phyloP scores from a whole-genome alignment of 78 protist species.

The Capsaspora owczarzaki region DNA sequence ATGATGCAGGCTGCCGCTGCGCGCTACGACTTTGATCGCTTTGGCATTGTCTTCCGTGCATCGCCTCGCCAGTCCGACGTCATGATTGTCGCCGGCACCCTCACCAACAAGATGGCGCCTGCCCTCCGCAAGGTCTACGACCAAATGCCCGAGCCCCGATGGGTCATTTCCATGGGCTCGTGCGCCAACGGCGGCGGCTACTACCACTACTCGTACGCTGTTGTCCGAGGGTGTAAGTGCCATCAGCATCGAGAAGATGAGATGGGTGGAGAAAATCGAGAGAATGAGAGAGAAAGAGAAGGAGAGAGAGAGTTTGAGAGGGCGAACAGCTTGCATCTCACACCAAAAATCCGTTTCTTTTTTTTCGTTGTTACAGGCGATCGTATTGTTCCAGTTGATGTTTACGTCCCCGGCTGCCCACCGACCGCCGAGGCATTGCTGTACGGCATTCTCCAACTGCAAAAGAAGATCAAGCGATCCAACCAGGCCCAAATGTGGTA shows the following conservation, averaged over 20 bases:
- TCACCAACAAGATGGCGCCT: constrained; percentile 97
- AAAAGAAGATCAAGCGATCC: constrained; percentile 73
- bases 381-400: constrained; percentile 91
- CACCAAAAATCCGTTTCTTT: too few relatives aligned
- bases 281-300: too few relatives aligned
- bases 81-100: constrained; percentile 94
- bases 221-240: constrained; percentile 93
- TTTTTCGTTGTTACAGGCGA: too few relatives aligned
- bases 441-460: constrained; percentile 81
- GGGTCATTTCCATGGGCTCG: constrained; percentile 90
- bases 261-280: too few relatives aligned
- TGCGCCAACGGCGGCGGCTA: constrained; percentile 98
- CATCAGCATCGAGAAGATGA: too few relatives aligned
- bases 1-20: constrained; percentile 92
- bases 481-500: constrained; percentile 24
- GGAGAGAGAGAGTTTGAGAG: too few relatives aligned
- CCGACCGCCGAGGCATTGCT: constrained; percentile 95
- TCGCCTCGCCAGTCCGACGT: constrained; percentile 89
- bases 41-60: constrained; percentile 87
- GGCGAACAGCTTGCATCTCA: too few relatives aligned
- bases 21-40: constrained; percentile 91
- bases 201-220: constrained; percentile 93
- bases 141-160: constrained; percentile 54
- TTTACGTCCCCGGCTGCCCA: constrained; percentile 97
- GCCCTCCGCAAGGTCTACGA: constrained; percentile 67